Percentiles rank a stretch among this genome's conserved stretches.
Evolutionary conservation across 78 protist genomes (phyloP).

Genomic region (Emiliania huxleyi): DNA sequence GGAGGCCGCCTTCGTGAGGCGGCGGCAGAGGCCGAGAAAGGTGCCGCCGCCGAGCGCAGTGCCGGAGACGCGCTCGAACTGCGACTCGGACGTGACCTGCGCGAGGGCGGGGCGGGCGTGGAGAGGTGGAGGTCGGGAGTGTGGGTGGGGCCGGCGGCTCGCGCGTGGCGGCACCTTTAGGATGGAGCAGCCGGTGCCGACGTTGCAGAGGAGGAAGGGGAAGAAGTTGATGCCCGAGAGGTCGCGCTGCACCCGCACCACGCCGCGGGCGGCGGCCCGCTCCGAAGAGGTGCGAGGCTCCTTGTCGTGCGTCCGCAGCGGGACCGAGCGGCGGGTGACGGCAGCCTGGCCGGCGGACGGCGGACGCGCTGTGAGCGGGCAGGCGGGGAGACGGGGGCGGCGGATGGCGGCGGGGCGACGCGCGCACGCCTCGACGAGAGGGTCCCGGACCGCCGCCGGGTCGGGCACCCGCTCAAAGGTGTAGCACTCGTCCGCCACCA

Average conservation of each 20-base stretch:
- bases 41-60: slow-evolving; percentile 46
- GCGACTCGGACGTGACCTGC: background rate
- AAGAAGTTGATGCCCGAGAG: background rate
- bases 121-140: no score
- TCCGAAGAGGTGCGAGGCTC: background rate
- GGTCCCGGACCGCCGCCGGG: background rate
- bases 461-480: background rate
- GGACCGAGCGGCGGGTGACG: background rate
- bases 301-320: background rate
- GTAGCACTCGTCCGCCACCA: background rate
- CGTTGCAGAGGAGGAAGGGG: background rate
- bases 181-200: background rate
- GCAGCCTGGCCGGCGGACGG: background rate
- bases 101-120: background rate
- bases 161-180: background rate
- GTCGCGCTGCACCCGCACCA: background rate
- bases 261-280: background rate
- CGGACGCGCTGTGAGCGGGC: no score
- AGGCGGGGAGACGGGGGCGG: background rate
- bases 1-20: background rate
- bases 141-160: no score
- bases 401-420: background rate
- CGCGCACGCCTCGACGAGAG: background rate
- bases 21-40: slow-evolving; percentile 35
- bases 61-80: slow-evolving; percentile 17